A percentile compares a stretch with the other conserved stretches of the same genome.
Evolutionary conservation across 2,329 filamentous ascomycete species (phyloP).

Genomic region (Clonostachys solani): DNA sequence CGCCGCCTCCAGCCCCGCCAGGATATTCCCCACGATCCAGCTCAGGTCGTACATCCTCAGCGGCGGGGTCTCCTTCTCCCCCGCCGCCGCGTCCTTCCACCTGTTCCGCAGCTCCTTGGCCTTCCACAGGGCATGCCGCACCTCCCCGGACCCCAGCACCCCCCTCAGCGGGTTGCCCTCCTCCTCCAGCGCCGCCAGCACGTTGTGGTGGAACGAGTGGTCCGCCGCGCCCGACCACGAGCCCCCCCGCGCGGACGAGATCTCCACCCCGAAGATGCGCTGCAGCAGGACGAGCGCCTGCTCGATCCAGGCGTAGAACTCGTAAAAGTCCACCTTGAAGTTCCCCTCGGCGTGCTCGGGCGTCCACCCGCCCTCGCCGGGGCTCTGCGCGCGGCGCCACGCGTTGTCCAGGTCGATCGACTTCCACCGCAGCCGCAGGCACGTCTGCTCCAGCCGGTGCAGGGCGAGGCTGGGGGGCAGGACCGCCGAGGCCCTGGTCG

Average conservation of each 20-base stretch:
- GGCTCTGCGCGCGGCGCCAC: slow-evolving; percentile 43
- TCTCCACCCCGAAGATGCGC: slow-evolving; percentile 54
- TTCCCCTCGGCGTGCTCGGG: slow-evolving; percentile 54
- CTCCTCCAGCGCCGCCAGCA: slow-evolving; percentile 58
- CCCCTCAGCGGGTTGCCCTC: slow-evolving; percentile 49
- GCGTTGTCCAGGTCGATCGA: slow-evolving; percentile 53
- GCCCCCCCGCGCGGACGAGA: slow-evolving; percentile 20
- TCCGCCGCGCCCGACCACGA: slow-evolving; percentile 2
- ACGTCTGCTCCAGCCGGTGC: slow-evolving; percentile 54
- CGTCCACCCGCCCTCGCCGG: slow-evolving; percentile 24
- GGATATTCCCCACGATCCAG: slow-evolving; percentile 51
- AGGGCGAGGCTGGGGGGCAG: slow-evolving; percentile 29
- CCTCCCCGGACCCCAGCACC: slow-evolving; percentile 49
- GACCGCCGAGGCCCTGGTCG: background rate
- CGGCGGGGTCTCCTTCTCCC: slow-evolving; percentile 19
- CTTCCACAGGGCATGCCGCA: slow-evolving; percentile 52
- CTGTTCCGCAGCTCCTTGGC: slow-evolving; percentile 69
- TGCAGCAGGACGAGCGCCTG: slow-evolving; percentile 64
- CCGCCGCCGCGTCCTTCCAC: slow-evolving; percentile 63
- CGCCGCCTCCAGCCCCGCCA: slow-evolving; percentile 55
- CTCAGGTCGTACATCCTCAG: slow-evolving; percentile 60
- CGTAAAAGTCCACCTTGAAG: slow-evolving; percentile 76
- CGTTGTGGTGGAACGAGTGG: slow-evolving; percentile 67
- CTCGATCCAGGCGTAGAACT: slow-evolving; percentile 71
- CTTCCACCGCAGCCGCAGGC: slow-evolving; percentile 60